Percentiles rank a stretch among this genome's conserved stretches.
These are phyloP conservation scores for Pleurotus platypus DNA, from an alignment of 768 basidiomycete species.

Conservation along the genomic window DNA sequence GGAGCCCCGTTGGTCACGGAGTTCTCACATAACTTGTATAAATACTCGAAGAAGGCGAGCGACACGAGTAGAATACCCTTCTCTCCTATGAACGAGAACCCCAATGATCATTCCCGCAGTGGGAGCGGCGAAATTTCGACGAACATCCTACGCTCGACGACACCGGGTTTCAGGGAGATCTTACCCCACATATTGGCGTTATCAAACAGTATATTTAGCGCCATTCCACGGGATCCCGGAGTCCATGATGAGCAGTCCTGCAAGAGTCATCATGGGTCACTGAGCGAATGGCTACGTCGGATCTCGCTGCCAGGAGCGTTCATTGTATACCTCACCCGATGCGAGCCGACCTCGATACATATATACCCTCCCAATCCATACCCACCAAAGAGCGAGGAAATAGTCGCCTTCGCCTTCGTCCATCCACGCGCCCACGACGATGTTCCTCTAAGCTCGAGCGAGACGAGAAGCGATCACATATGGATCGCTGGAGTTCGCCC, in stretches of 20 bases:
- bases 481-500: slow-evolving; percentile 5
- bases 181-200: background rate
- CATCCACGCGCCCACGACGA: slow-evolving; percentile 3
- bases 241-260: background rate
- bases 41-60: too few species aligned
- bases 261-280: background rate
- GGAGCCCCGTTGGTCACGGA: too few species aligned
- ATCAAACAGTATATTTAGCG: background rate
- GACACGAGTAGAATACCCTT: too few species aligned
- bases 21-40: too few species aligned
- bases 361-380: background rate
- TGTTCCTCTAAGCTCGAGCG: background rate
- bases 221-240: background rate
- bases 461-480: background rate
- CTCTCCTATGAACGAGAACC: too few species aligned
- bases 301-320: background rate
- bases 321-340: slow-evolving; percentile 1
- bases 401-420: background rate
- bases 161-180: background rate
- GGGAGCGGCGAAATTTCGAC: background rate
- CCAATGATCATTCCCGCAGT: too few species aligned
- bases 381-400: background rate
- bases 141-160: background rate
- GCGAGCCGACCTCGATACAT: background rate
- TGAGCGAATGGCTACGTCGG: background rate